Evolutionary conservation across 441 rosid species (phyloP), one percentile per base, ranked within the genome.

Genomic region (Croton setiger): DNA sequence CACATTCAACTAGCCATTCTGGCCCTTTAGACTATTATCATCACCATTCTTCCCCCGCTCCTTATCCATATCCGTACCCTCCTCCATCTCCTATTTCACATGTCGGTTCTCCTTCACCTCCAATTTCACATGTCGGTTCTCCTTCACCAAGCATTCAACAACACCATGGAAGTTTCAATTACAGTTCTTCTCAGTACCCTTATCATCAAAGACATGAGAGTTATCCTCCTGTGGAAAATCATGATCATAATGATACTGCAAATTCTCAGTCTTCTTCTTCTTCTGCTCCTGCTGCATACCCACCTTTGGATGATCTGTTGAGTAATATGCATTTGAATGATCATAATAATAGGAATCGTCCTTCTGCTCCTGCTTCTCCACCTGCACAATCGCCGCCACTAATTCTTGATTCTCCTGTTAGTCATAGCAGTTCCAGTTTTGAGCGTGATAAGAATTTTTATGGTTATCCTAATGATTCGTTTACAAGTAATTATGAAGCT

Each of bases 391-490:
- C 85, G 3, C 74, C 66, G 15, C 67, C 77, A 56, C 60, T 74
- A 0, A 12, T 66, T 63, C 69, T 76, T 5, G 23, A 52, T 60
- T 70, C 82, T 60, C 71, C 79, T 66, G 48, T 62, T n/a, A 52
- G 65, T 56, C 56, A 58, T 63, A 80, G 69, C 48, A 63, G 55
- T 66, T 79, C 85, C 0, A 78, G 72, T 77, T 71, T 81, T 31
- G 80, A 83, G 67, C 69, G 69, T 63, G 76, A 20, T 64, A 75
- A 73, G 8, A 66, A 76, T 9, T 81, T 86, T 53, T 90, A 86
- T 76, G 91, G 87, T 44, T 84, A 82, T 73, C 85, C 92, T 37
- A 87, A 83, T 77, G 75, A 84, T 68, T 86, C 97, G 0, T 86
- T 83, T 68, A 80, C 90, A 2, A 83, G 82, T 70, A 75, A 76